phyloP scores from a whole-genome alignment of 2,329 filamentous ascomycete genomes.

The Apiospora kogelbergensis region DNA sequence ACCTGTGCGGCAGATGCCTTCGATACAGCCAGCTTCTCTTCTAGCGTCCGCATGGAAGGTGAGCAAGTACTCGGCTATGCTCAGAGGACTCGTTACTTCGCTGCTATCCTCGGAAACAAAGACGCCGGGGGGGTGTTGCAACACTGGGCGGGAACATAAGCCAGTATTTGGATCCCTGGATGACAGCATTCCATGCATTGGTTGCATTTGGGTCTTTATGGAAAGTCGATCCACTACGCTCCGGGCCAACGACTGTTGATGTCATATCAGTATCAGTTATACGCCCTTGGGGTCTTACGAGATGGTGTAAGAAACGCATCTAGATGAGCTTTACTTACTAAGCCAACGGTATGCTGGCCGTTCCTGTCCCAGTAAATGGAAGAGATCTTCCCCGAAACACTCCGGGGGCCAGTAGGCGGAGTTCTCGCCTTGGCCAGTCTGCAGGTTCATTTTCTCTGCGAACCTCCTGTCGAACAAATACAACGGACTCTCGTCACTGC shows the following conservation, averaged over 20 bases:
- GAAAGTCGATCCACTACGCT: slow-evolving; percentile 87
- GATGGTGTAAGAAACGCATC: not conserved
- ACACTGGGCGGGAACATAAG: slow-evolving; percentile 86
- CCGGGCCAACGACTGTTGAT: slow-evolving; percentile 67
- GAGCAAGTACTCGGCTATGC: slow-evolving; percentile 95
- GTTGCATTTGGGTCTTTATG: slow-evolving; percentile 79
- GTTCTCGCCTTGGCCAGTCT: slow-evolving; percentile 52
- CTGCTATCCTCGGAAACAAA: slow-evolving; percentile 86
- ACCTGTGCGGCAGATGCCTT: slow-evolving; percentile 80
- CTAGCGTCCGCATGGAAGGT: slow-evolving; percentile 86
- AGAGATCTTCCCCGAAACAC: slow-evolving; percentile 86
- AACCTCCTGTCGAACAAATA: slow-evolving; percentile 92
- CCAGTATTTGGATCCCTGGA: slow-evolving; percentile 94
- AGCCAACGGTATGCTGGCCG: slow-evolving; percentile 90
- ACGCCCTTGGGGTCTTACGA: not conserved
- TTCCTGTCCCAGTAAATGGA: slow-evolving; percentile 73
- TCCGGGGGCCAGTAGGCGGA: slow-evolving; percentile 74
- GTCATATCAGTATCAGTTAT: not conserved
- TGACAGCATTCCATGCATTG: slow-evolving; percentile 68
- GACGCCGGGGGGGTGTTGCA: slow-evolving; percentile 80
- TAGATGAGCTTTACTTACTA: slow-evolving; percentile 35
- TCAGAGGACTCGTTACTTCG: slow-evolving; percentile 90
- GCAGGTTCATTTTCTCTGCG: slow-evolving; percentile 78
- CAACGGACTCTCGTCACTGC: slow-evolving; percentile 80
- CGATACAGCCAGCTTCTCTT: slow-evolving; percentile 71